These are phyloP conservation scores for Chaetomidium leptoderma DNA, from an alignment of 495 filamentous ascomycete genomes.

Conservation along the genomic window DNA sequence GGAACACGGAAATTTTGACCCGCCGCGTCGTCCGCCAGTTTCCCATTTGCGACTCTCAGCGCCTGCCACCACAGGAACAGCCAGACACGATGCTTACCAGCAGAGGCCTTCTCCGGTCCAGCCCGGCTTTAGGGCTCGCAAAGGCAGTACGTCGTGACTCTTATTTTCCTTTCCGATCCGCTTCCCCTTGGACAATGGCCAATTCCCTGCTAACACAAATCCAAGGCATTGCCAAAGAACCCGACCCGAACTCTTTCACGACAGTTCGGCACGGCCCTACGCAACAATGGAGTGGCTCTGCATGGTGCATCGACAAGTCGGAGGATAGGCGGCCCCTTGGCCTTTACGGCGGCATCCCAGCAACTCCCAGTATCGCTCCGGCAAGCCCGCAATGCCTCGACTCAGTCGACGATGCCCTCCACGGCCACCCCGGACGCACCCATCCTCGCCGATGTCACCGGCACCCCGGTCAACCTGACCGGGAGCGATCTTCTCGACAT, in stretches of 20 bases:
- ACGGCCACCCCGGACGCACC: conserved; percentile 11
- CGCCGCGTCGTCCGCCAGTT: neutral
- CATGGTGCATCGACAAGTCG: conserved; percentile 6
- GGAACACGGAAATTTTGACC: conserved; percentile 15
- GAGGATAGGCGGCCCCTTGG: conserved; percentile 24
- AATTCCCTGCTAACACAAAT: neutral
- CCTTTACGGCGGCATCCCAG: conserved; percentile 15
- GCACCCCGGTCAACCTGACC: conserved; percentile 33
- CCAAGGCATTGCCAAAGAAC: conserved; percentile 18
- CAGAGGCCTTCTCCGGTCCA: conserved; percentile 46
- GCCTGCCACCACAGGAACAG: conserved; percentile 7
- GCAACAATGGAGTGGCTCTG: conserved; percentile 7
- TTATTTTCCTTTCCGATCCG: neutral
- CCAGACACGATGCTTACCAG: conserved; percentile 49
- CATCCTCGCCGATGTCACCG: conserved; percentile 14
- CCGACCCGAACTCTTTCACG: conserved; percentile 18
- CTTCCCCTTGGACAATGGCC: neutral
- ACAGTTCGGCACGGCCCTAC: conserved; percentile 33
- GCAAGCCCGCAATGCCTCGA: conserved; percentile 36
- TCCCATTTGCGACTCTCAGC: conserved; percentile 6
- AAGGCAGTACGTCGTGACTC: conserved; percentile 24
- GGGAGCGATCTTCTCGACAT: conserved; percentile 47
- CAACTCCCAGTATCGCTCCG: conserved; percentile 15
- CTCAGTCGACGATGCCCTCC: conserved; percentile 18
- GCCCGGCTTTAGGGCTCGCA: conserved; percentile 40